These are phyloP conservation scores for Plasmodium fragile DNA, from an alignment of 169 alveolate species.

Conservation along the genomic window DNA sequence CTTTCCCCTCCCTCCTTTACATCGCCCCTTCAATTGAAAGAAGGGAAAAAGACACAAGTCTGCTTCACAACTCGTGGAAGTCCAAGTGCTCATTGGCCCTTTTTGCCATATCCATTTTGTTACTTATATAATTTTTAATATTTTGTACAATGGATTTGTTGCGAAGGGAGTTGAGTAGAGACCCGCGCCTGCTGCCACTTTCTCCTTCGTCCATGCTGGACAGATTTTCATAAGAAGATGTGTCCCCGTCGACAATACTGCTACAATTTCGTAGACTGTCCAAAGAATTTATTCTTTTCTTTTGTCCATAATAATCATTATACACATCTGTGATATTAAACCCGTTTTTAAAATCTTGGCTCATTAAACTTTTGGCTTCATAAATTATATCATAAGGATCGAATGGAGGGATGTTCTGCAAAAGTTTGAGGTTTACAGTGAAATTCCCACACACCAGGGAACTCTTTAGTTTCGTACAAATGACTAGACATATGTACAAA, in stretches of 20 bases:
- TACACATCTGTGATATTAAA: constrained; percentile 48
- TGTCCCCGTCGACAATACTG: not conserved
- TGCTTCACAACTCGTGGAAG: not conserved
- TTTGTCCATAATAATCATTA: constrained; percentile 37
- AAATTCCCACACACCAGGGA: constrained; percentile 68
- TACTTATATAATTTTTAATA: constrained; percentile 63
- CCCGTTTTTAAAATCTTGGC: constrained; percentile 30
- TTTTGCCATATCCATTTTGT: constrained; percentile 46
- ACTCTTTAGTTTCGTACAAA: constrained; percentile 49
- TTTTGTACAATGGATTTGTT: constrained; percentile 60
- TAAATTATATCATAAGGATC: constrained; percentile 72
- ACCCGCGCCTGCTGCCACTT: not conserved
- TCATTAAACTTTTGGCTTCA: constrained; percentile 69
- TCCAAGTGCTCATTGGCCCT: not conserved
- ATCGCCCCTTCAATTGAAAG: not conserved
- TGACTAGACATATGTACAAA: constrained; percentile 72
- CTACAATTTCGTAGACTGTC: constrained; percentile 28
- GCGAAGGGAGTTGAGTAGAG: constrained; percentile 2
- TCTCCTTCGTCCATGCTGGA: constrained; percentile 1
- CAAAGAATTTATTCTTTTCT: constrained; percentile 31
- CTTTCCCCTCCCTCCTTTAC: not conserved
- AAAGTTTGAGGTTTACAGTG: constrained; percentile 68
- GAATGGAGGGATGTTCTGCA: constrained; percentile 76
- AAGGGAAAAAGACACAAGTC: not conserved
- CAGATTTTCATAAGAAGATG: constrained; percentile 6